phyloP scores from a whole-genome alignment of 148 eudicot species.

The Tetragonia tetragonoides region DNA sequence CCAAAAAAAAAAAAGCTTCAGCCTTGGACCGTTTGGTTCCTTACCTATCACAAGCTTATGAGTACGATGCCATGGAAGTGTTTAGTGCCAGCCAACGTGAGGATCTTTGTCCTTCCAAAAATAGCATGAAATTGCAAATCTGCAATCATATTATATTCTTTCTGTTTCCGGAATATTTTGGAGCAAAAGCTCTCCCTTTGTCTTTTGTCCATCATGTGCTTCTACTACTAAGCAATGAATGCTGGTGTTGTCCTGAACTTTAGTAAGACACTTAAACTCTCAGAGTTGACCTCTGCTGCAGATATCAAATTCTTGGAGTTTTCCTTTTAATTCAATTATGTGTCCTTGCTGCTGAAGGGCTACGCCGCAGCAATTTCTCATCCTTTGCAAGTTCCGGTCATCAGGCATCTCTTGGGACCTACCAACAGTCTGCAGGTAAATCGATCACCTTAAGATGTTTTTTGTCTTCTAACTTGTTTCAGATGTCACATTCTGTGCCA shows the following conservation, averaged over 20 bases:
- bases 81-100: not conserved
- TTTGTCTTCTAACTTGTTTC: not conserved
- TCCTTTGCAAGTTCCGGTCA: slow-evolving; percentile 62
- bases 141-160: not conserved
- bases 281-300: slow-evolving; percentile 37
- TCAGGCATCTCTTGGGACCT: slow-evolving; percentile 57
- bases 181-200: not conserved
- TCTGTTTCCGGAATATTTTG: not conserved
- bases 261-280: slow-evolving; percentile 3
- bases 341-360: slow-evolving; percentile 84
- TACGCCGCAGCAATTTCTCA: slow-evolving; percentile 75
- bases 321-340: slow-evolving; percentile 89
- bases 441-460: not conserved
- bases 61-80: not conserved
- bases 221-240: not conserved
- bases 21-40: not conserved
- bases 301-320: slow-evolving; percentile 95
- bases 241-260: not conserved
- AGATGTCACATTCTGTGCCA: not conserved
- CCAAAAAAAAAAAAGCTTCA: no score
- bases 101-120: not conserved
- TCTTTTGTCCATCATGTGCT: not conserved
- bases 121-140: not conserved
- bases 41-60: not conserved
- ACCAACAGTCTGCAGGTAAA: slow-evolving; percentile 68